These are phyloP conservation scores for Exophiala viscosa DNA, from an alignment of 2,329 filamentous ascomycete genomes.

Conservation along the genomic window DNA sequence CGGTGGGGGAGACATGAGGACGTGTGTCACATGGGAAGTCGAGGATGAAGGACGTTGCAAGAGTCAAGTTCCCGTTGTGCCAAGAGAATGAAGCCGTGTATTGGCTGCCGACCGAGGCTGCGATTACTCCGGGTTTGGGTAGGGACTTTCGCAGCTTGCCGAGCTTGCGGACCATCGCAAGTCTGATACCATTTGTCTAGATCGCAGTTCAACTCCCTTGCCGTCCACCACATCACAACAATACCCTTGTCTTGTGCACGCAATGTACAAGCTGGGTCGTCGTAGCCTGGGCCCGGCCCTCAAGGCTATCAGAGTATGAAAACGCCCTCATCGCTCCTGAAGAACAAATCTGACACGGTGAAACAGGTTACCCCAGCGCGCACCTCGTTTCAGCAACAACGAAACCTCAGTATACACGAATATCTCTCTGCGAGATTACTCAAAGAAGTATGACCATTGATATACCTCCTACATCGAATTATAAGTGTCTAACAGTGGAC, in stretches of 20 bases:
- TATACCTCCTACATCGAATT: conserved; percentile 3
- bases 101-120: too few relatives aligned
- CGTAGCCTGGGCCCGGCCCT: conserved; percentile 27
- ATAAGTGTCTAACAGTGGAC: conserved; percentile 20
- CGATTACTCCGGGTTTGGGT: too few relatives aligned
- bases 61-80: neutral
- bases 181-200: neutral
- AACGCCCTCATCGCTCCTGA: neutral
- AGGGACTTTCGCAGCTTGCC: too few relatives aligned
- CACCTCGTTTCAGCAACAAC: conserved; percentile 66
- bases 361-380: conserved; percentile 54
- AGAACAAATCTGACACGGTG: neutral
- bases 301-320: conserved; percentile 22
- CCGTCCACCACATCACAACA: conserved; percentile 9
- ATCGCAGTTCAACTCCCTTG: neutral
- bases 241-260: conserved; percentile 14
- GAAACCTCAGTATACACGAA: conserved; percentile 95
- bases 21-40: too few relatives aligned
- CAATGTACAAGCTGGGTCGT: conserved; percentile 28
- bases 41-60: neutral
- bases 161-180: too few relatives aligned
- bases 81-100: too few relatives aligned
- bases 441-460: conserved; percentile 52
- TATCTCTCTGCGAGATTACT: conserved; percentile 93
- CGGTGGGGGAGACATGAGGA: too few relatives aligned